Evolutionary conservation across 192 early-diverging fungal species (phyloP), one percentile per base, ranked within the genome.

Genomic region (Gigaspora rosea): DNA sequence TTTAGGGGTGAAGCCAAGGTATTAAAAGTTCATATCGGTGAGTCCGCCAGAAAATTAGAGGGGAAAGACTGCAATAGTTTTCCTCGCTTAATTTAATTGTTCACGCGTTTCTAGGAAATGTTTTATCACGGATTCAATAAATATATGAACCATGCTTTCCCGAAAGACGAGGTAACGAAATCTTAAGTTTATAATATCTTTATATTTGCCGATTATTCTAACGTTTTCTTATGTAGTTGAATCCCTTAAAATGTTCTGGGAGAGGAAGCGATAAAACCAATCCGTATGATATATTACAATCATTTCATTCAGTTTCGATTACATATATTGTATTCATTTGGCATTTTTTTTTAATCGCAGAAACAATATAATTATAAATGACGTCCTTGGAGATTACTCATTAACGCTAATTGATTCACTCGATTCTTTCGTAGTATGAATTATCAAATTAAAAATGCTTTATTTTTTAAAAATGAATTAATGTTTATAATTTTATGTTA

Each of bases 331-430:
- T 20, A 52, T 74, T 8, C 36, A 27, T 58, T 41, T 82, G 78
- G 20, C 51, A 54, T 22, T 57, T 46, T 67, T 22, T n/a, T 56
- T 52, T 57, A 52, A 22, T 66, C 41, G 35, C 56, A 76, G 75
- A 16, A 63, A 83, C 16, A 87, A 88, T 61, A 86, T 88, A 66
- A 85, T 87, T 76, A 78, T 95, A 54, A 98, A 97, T 78, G 97
- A 98, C 78, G 95, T 97, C n/a, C 82, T 98, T 27, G 97, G 97
- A 5, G 94, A 96, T 85, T 98, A 90, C 79, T 89, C 94, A 5
- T 80, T 97, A 59, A 99, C 97, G n/a, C 85, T 99, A 47, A 87
- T 99, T 9, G 97, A 99, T 84, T 88, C 91, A 1, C 85, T 99
- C 8, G 97, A 99, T 71, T 90, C 94, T 7, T 83, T 98, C 64